Percentiles rank a stretch among this genome's conserved stretches.
phyloP scores from a whole-genome alignment of 257 asterid genomes.

The Mentha longifolia region DNA sequence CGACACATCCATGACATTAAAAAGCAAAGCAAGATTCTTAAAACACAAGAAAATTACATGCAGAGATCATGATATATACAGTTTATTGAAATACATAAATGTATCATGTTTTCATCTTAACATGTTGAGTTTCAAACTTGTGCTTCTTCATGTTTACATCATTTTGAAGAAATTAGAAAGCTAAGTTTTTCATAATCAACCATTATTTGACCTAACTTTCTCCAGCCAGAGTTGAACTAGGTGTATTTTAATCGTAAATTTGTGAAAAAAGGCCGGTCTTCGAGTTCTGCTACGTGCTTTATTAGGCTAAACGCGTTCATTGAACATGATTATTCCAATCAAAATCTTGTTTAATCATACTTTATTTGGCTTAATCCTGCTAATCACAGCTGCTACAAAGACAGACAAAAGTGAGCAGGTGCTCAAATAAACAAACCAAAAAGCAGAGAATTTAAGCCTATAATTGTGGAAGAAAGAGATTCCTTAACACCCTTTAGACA shows the following conservation, averaged over 20 bases:
- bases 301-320: background rate
- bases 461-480: conserved; percentile 32
- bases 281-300: background rate
- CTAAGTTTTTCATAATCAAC: no score
- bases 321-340: conserved; percentile 1
- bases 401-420: conserved; percentile 32
- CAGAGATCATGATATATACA: no score
- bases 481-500: conserved; percentile 17
- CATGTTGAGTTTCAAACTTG: background rate
- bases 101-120: background rate
- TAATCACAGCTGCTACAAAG: conserved; percentile 16
- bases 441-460: background rate
- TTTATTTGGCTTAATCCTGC: background rate
- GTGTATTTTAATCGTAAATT: background rate
- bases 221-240: conserved; percentile 19
- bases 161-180: no score
- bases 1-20: background rate
- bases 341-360: conserved; percentile 9
- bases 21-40: background rate
- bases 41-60: background rate
- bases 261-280: background rate
- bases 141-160: no score
- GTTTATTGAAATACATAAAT: background rate
- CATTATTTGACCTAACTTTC: no score
- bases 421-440: conserved; percentile 16